Evolutionary conservation across 2,329 filamentous ascomycete species (phyloP).

Genomic region (Phoma sp.): DNA sequence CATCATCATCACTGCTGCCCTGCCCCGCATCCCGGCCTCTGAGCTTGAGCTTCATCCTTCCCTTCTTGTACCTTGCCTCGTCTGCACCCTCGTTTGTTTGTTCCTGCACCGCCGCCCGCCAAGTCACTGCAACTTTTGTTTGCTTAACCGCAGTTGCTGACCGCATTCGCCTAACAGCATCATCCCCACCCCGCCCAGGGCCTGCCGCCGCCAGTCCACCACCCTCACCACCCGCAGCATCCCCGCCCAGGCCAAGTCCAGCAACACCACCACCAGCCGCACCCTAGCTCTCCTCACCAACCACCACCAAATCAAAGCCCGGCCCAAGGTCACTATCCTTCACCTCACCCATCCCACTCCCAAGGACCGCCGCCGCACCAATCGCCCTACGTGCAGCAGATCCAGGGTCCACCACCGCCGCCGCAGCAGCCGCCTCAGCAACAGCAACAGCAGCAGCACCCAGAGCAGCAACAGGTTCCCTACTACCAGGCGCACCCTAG

Average conservation of each 20-base stretch:
- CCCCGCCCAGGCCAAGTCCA: constrained; percentile 75
- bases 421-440: constrained; percentile 68
- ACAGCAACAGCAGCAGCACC: constrained; percentile 55
- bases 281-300: constrained; percentile 68
- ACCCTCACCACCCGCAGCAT: constrained; percentile 52
- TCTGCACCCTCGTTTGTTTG: constrained; percentile 19
- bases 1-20: constrained; percentile 28
- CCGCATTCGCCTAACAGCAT: constrained; percentile 61
- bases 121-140: constrained; percentile 12
- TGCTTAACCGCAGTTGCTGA: constrained; percentile 37
- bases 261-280: constrained; percentile 51
- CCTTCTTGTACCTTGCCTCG: constrained; percentile 21
- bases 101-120: constrained; percentile 20
- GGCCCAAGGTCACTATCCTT: constrained; percentile 67
- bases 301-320: constrained; percentile 64
- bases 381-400: constrained; percentile 70
- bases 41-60: constrained; percentile 18
- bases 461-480: constrained; percentile 62
- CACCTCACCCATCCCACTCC: constrained; percentile 68
- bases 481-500: constrained; percentile 81
- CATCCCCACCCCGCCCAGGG: constrained; percentile 77
- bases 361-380: constrained; percentile 57
- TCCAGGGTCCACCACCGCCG: constrained; percentile 66
- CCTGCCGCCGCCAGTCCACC: constrained; percentile 67
- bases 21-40: constrained; percentile 28